phyloP scores from a whole-genome alignment of 371 early-diverging fungal species.

The Mortierella sp. region DNA sequence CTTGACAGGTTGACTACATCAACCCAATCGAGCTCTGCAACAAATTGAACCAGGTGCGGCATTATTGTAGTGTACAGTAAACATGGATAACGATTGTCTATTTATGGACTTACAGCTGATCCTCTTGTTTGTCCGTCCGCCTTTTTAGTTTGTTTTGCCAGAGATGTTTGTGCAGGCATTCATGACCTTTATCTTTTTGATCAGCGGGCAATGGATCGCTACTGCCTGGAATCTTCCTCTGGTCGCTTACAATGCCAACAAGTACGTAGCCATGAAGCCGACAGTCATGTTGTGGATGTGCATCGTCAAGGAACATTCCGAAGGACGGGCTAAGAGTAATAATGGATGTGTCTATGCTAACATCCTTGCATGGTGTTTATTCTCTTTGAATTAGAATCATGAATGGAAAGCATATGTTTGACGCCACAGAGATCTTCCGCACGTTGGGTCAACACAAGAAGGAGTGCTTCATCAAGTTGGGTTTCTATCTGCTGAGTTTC shows the following conservation, averaged over 20 bases:
- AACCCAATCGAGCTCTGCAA: constrained; percentile 98
- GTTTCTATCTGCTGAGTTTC: constrained; percentile 93
- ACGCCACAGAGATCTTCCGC: constrained; percentile 97
- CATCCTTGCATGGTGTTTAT: constrained; percentile 1
- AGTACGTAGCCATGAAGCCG: too few relatives aligned
- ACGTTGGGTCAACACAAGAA: constrained; percentile 89
- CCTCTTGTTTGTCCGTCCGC: not conserved
- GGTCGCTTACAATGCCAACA: constrained; percentile 84
- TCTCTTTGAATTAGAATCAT: constrained; percentile 66
- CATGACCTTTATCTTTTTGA: constrained; percentile 83
- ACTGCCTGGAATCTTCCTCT: constrained; percentile 88
- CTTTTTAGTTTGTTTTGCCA: constrained; percentile 88
- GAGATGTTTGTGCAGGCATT: constrained; percentile 89
- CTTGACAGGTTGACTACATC: constrained; percentile 96
- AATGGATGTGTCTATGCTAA: not conserved
- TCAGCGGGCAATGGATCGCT: constrained; percentile 91
- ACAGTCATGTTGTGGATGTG: too few relatives aligned
- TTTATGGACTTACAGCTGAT: too few relatives aligned
- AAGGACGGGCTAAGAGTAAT: too few relatives aligned
- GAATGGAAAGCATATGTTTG: constrained; percentile 89
- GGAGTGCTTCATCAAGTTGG: constrained; percentile 95
- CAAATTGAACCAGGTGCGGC: constrained; percentile 89
- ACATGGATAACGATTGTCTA: too few relatives aligned
- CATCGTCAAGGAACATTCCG: too few relatives aligned
- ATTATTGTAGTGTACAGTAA: too few relatives aligned